These are phyloP conservation scores for Striga hermonthica DNA, from an alignment of 305 asterid genomes.

Conservation along the genomic window DNA sequence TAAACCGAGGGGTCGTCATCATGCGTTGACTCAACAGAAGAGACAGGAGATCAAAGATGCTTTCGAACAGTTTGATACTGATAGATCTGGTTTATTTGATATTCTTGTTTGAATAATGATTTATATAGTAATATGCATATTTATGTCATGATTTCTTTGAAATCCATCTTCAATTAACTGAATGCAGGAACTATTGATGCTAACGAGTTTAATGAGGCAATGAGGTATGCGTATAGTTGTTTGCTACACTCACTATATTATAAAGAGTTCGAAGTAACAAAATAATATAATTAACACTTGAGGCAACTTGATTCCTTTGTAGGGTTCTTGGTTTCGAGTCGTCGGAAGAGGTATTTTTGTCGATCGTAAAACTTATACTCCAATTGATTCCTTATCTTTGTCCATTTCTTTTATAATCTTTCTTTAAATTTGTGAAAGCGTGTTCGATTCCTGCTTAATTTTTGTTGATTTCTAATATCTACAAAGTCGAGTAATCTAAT, in stretches of 20 bases:
- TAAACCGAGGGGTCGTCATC: constrained; percentile 71
- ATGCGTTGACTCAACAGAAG: constrained; percentile 66
- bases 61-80: constrained; percentile 83
- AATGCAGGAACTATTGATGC: constrained; percentile 84
- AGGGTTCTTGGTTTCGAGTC: constrained; percentile 98
- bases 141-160: constrained; percentile 22
- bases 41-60: constrained; percentile 91
- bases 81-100: constrained; percentile 70
- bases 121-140: too few relatives aligned
- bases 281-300: constrained; percentile 17
- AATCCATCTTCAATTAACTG: constrained; percentile 23
- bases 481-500: constrained; percentile 4
- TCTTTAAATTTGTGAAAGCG: not conserved
- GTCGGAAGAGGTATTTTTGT: constrained; percentile 74
- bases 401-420: not conserved
- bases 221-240: constrained; percentile 54
- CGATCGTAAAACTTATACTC: constrained; percentile 2
- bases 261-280: not conserved
- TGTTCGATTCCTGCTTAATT: too few relatives aligned
- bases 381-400: not conserved
- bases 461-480: not conserved
- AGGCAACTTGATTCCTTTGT: constrained; percentile 36
- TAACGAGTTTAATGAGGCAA: constrained; percentile 87
- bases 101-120: not conserved
- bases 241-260: not conserved